Evolutionary conservation across 192 early-diverging fungal genomes (phyloP).

Genomic region (Lobosporangium transversale): DNA sequence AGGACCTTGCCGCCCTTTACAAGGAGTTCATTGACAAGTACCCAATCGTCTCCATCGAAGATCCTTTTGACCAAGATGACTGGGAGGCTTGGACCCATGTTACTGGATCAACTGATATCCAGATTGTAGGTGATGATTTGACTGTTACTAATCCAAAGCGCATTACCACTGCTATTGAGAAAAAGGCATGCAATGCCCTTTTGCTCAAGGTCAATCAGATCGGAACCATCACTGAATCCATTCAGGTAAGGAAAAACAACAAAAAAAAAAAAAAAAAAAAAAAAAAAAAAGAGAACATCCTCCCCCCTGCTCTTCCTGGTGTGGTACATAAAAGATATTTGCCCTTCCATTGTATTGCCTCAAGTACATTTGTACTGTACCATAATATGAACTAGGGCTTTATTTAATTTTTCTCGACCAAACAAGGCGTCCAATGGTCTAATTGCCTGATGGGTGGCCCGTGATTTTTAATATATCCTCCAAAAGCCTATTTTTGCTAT

Average conservation of each 20-base stretch:
- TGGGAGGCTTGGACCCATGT: not conserved
- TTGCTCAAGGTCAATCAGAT: slow-evolving; percentile 1
- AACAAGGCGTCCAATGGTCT: too few relatives aligned
- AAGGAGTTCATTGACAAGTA: not conserved
- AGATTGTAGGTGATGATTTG: not conserved
- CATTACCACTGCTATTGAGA: not conserved
- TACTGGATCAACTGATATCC: not conserved
- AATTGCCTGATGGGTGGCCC: too few relatives aligned
- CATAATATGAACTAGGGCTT: too few relatives aligned
- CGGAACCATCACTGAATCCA: not conserved
- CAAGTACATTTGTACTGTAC: too few relatives aligned
- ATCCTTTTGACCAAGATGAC: not conserved
- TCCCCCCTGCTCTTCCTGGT: too few relatives aligned
- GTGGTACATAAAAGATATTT: too few relatives aligned
- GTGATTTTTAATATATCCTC: too few relatives aligned
- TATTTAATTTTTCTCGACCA: not conserved
- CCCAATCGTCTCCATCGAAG: not conserved
- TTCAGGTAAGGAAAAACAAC: not conserved
- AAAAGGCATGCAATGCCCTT: not conserved
- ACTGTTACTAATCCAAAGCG: not conserved
- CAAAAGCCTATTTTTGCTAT: too few relatives aligned
- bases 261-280: too few relatives aligned
- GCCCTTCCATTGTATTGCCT: too few relatives aligned
- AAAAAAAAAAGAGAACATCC: too few relatives aligned
- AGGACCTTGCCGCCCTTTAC: not conserved